Evolutionary conservation across 768 basidiomycete genomes (phyloP), one percentile per base, ranked within the genome.

Genomic region (Amanita inopinata): DNA sequence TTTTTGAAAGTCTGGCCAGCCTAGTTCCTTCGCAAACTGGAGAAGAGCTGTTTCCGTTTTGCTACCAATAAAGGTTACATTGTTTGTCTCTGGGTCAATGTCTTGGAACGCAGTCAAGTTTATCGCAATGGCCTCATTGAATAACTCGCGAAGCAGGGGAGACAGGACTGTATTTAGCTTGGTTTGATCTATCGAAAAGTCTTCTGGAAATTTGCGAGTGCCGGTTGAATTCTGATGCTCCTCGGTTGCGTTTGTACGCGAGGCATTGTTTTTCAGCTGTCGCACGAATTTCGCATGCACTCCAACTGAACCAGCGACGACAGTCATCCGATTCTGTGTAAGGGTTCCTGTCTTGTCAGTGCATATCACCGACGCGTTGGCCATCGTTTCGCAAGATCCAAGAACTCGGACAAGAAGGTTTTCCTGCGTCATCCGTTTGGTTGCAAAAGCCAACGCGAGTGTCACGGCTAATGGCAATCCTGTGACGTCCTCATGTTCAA

Each of bases 311-410:
- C 93, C 93, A 15, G 94, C 93, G 38, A 99, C 96, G 49, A 98
- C 88, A 7, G 83, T 79, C 96, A 99, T 99, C 51, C 66, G 66
- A 64, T 98, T 98, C 56, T 89, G 83, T 0, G 96, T 99, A 17
- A 99, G 80, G 6, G 94, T 97, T 27, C 94, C 94, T 1, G 92
- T 94, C 66, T 94, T 93, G 70, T 93, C 91, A 10, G 91, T 93
- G 63, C 90, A 92, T 3, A 97, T 77, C 46, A 97, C 92, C 15
- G 86, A 93, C 3, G 94, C 88, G 53, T 97, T 97, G 15, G 88
- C 94, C 94, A 98, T 98, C 0, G 91, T 98, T 65, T 99, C 96
- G 61, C 94, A 98, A 9, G 92, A 92, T 5, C 88, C 88, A 24
- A 99, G 77, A 3, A 97, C 88, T 42, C 94, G 91, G 22, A 98